These are phyloP conservation scores for Pichia kudriavzevii DNA, from an alignment of 1,139 yeast genomes.

Conservation along the genomic window DNA sequence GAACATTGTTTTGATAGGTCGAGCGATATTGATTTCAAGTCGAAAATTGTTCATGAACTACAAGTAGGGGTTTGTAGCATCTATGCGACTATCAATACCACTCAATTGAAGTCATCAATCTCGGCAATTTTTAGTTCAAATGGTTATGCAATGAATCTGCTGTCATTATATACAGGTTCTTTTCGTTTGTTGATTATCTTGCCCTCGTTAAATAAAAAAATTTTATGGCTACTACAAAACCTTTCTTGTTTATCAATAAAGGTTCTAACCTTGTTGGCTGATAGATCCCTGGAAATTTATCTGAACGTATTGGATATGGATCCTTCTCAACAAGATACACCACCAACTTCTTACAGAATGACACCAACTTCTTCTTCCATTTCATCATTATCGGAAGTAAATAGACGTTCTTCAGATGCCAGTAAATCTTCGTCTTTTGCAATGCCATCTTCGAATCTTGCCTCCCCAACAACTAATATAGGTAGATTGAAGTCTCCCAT, in stretches of 20 bases:
- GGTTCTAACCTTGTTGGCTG: slow-evolving; percentile 4
- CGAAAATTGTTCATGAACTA: slow-evolving; percentile 18
- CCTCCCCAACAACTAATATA: too few species aligned
- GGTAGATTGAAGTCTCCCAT: too few species aligned
- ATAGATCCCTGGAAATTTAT: too few species aligned
- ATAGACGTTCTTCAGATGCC: background rate
- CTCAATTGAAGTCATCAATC: slow-evolving; percentile 29
- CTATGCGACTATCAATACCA: slow-evolving; percentile 37
- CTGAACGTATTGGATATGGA: slow-evolving; percentile 1
- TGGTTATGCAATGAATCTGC: slow-evolving; percentile 17
- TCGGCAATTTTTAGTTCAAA: slow-evolving; percentile 28
- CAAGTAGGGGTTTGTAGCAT: slow-evolving; percentile 37
- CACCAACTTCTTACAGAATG: background rate
- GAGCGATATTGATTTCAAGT: too few species aligned
- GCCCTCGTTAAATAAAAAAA: slow-evolving; percentile 17
- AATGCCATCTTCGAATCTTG: too few species aligned
- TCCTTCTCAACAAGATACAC: slow-evolving; percentile 1
- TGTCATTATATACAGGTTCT: slow-evolving; percentile 32
- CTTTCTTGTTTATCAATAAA: slow-evolving; percentile 16
- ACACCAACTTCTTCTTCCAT: slow-evolving; percentile 8
- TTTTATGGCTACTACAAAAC: slow-evolving; percentile 16
- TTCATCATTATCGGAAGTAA: slow-evolving; percentile 1
- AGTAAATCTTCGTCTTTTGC: background rate
- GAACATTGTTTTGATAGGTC: too few species aligned
- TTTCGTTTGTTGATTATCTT: slow-evolving; percentile 27